Percentiles rank a stretch among this genome's conserved stretches.
phyloP scores from a whole-genome alignment of 2,329 filamentous ascomycete species.

The Penicillium sp. region DNA sequence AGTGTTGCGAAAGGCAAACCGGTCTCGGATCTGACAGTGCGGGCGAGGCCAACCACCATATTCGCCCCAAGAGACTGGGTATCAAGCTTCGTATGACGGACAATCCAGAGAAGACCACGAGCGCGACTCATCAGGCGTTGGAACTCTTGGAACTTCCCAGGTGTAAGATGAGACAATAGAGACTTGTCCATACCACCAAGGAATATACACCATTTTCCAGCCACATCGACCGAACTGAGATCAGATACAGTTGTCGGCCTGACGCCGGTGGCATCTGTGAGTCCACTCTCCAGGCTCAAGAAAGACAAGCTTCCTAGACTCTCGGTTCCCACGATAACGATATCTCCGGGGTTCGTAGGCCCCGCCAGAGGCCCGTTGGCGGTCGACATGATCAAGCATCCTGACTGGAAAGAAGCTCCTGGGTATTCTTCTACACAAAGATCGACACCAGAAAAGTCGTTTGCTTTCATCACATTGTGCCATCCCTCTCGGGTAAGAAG shows the following conservation, averaged over 20 bases:
- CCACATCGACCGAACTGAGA: constrained; percentile 15
- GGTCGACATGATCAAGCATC: constrained; percentile 25
- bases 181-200: constrained; percentile 26
- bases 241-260: constrained; percentile 8
- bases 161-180: constrained; percentile 21
- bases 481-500: constrained; percentile 24
- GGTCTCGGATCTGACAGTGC: constrained; percentile 27
- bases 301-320: constrained; percentile 15
- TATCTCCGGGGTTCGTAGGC: constrained; percentile 14
- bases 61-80: constrained; percentile 22
- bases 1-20: constrained; percentile 26
- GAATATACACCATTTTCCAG: constrained; percentile 29
- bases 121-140: constrained; percentile 22
- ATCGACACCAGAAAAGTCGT: constrained; percentile 28
- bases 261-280: constrained; percentile 18
- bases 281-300: constrained; percentile 16
- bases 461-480: constrained; percentile 23
- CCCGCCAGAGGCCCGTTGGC: constrained; percentile 16
- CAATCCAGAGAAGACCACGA: constrained; percentile 25
- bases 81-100: constrained; percentile 21
- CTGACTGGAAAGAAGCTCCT: constrained; percentile 24
- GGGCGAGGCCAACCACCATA: constrained; percentile 28
- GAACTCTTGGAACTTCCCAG: constrained; percentile 18
- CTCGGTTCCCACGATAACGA: constrained; percentile 23
- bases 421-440: constrained; percentile 26